Conservation (phyloP, 305 asterid species). For the Ilex paraguariensis region DNA sequence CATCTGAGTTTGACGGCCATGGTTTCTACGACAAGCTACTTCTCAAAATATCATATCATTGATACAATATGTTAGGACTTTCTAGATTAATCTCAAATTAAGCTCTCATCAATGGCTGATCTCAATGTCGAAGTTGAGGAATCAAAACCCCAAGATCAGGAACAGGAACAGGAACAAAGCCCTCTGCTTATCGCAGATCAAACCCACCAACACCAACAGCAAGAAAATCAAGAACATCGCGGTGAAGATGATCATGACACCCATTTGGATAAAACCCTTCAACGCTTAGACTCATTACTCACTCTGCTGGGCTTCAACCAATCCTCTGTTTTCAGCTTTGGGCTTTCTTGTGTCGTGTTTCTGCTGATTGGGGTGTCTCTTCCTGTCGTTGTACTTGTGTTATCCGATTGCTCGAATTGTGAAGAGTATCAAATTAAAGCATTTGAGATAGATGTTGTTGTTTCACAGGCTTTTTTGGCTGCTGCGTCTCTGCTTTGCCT, state of each 20-base stretch:
- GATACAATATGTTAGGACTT: no score
- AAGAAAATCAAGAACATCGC: slow-evolving; percentile 6
- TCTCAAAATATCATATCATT: no score
- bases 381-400: slow-evolving; percentile 61
- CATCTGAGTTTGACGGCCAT: no score
- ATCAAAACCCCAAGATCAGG: slow-evolving; percentile 3
- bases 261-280: slow-evolving; percentile 54
- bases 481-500: slow-evolving; percentile 68
- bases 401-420: slow-evolving; percentile 59
- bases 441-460: slow-evolving; percentile 68
- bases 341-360: slow-evolving; percentile 51
- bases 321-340: slow-evolving; percentile 35
- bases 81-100: no score
- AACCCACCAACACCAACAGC: slow-evolving; percentile 8
- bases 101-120: slow-evolving; percentile 18
- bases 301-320: slow-evolving; percentile 60
- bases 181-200: slow-evolving; percentile 11
- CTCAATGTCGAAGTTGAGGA: slow-evolving; percentile 8
- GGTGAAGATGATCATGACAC: slow-evolving; percentile 18
- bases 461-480: slow-evolving; percentile 65
- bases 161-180: background rate
- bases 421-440: slow-evolving; percentile 67
- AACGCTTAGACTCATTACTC: slow-evolving; percentile 39
- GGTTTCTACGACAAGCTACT: no score
- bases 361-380: slow-evolving; percentile 46